Percentiles rank a stretch among this genome's conserved stretches.
phyloP scores from a whole-genome alignment of 1,284 basidiomycete genomes.

The Naganishia cerealis region DNA sequence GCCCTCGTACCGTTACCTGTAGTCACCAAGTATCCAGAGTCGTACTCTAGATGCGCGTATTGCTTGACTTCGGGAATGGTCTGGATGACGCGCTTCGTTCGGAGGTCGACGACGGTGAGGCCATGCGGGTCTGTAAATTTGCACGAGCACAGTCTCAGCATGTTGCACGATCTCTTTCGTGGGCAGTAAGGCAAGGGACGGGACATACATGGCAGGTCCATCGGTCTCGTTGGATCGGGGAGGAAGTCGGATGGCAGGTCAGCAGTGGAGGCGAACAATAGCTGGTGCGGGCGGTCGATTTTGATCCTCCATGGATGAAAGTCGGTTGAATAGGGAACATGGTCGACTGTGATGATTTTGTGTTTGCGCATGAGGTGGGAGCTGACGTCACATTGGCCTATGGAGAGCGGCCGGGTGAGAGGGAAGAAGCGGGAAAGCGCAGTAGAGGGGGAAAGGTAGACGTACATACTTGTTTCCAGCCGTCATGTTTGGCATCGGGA shows the following conservation, averaged over 20 bases:
- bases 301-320: constrained; percentile 45
- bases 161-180: neutral
- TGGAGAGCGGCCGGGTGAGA: neutral
- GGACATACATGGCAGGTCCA: neutral
- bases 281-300: constrained; percentile 41
- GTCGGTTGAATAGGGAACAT: neutral
- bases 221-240: neutral
- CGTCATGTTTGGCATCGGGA: neutral
- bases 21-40: constrained; percentile 13
- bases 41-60: constrained; percentile 24
- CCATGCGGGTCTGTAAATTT: constrained; percentile 30
- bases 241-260: neutral
- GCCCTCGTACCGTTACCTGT: constrained; percentile 1
- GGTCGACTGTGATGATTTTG: constrained; percentile 11
- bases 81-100: constrained; percentile 27
- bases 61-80: constrained; percentile 7
- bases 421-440: neutral
- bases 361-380: neutral
- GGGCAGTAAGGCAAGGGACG: neutral
- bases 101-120: constrained; percentile 38
- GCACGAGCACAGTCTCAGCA: neutral
- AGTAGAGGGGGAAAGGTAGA: neutral
- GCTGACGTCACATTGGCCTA: constrained; percentile 13
- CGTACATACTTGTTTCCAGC: constrained; percentile 15
- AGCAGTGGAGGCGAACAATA: constrained; percentile 39